phyloP scores from a whole-genome alignment of 345 rosid species.

The Euphorbia tirucalli region DNA sequence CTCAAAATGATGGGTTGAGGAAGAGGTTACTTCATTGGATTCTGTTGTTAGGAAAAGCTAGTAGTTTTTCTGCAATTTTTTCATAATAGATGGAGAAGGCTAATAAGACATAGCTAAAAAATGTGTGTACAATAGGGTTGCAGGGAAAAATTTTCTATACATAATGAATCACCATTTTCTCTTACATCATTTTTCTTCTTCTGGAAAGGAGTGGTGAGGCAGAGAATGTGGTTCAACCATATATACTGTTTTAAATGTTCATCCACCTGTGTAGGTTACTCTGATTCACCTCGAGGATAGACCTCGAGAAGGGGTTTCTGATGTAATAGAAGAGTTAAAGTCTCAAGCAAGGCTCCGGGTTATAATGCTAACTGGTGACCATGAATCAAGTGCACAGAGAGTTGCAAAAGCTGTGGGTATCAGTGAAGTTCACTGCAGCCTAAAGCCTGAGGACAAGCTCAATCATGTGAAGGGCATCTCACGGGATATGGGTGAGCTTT shows the following conservation, averaged over 20 bases:
- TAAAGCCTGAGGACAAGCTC: constrained; percentile 94
- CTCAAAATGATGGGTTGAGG: neutral
- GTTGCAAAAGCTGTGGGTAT: constrained; percentile 90
- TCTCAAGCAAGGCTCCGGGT: constrained; percentile 59
- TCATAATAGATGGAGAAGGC: neutral
- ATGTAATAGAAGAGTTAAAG: constrained; percentile 62
- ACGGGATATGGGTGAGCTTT: constrained; percentile 65
- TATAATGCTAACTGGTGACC: constrained; percentile 97
- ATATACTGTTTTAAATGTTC: neutral
- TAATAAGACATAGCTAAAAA: too few relatives aligned
- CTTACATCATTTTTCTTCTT: neutral
- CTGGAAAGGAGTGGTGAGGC: neutral
- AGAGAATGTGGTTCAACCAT: neutral
- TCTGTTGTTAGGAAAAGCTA: neutral
- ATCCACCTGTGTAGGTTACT: constrained; percentile 52
- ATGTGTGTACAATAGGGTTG: too few relatives aligned
- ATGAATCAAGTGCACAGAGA: constrained; percentile 90
- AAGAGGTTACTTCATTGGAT: neutral
- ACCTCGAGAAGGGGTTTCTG: constrained; percentile 80
- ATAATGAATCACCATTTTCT: neutral
- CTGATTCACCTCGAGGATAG: constrained; percentile 95
- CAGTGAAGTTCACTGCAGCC: constrained; percentile 68
- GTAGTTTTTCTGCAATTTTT: neutral
- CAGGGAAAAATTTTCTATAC: too few relatives aligned
- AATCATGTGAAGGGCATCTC: constrained; percentile 71